Conservation (phyloP, 1,139 yeast species). For the Pichia sp. region DNA sequence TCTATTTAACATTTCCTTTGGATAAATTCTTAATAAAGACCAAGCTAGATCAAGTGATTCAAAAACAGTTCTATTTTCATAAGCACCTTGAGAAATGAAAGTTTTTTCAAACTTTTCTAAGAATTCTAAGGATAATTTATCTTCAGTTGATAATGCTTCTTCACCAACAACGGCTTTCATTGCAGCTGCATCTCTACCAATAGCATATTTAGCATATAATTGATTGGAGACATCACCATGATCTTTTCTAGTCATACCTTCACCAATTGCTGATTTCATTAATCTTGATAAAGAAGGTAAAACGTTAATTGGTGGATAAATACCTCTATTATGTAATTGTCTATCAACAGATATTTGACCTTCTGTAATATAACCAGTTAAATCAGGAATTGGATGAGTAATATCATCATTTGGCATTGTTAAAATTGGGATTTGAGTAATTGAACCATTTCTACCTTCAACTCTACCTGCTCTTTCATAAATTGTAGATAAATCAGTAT, state of each 20-base stretch:
- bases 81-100: conserved; percentile 91
- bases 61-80: conserved; percentile 88
- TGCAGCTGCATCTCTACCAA: conserved; percentile 99
- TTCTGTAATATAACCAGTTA: conserved; percentile 98
- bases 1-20: conserved; percentile 97
- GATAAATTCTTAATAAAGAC: conserved; percentile 96
- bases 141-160: conserved; percentile 96
- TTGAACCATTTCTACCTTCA: conserved; percentile 98
- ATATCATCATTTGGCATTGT: conserved; percentile 99
- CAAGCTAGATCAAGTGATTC: conserved; percentile 98
- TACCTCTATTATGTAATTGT: conserved; percentile 91
- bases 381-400: conserved; percentile 99
- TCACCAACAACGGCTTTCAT: conserved; percentile 99
- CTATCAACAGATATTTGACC: conserved; percentile 98
- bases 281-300: conserved; percentile 95
- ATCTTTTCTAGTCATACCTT: conserved; percentile 99
- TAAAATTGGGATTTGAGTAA: conserved; percentile 96
- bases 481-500: conserved; percentile 96
- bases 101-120: conserved; percentile 96
- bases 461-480: conserved; percentile 99
- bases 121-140: conserved; percentile 92
- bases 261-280: conserved; percentile 99
- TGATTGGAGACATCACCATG: conserved; percentile 99
- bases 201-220: conserved; percentile 96
- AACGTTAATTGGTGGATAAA: conserved; percentile 97